Conservation (phyloP, 2,329 filamentous ascomycete genomes). For the Cercospora beticola region DNA sequence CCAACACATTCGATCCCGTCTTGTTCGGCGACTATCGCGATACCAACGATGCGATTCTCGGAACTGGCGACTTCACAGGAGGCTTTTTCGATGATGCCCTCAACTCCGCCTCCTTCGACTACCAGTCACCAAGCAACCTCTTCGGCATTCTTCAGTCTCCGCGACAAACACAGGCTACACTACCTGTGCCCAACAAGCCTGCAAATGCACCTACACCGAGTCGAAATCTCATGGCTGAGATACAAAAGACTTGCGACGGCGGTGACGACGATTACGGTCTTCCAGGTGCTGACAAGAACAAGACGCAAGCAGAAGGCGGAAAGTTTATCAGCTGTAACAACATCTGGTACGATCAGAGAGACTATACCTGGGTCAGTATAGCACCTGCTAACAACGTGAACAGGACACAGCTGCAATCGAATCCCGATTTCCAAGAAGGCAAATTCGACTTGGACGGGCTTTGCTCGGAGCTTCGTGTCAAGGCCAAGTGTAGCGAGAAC, state of each 20-base stretch:
- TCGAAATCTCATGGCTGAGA: constrained; percentile 68
- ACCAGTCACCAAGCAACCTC: constrained; percentile 74
- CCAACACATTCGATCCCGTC: constrained; percentile 83
- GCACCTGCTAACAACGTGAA: background rate
- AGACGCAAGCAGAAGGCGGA: constrained; percentile 36
- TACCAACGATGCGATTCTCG: constrained; percentile 75
- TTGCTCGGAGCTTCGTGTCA: constrained; percentile 89
- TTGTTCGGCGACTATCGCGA: constrained; percentile 92
- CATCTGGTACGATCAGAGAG: constrained; percentile 63
- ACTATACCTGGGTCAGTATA: background rate
- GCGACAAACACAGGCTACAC: constrained; percentile 30
- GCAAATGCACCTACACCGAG: constrained; percentile 31
- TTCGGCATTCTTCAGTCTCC: constrained; percentile 51
- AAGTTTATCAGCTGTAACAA: constrained; percentile 81
- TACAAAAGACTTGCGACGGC: constrained; percentile 71
- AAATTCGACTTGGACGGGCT: constrained; percentile 92
- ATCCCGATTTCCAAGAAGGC: constrained; percentile 82
- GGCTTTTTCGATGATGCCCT: constrained; percentile 71
- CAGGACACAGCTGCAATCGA: constrained; percentile 75
- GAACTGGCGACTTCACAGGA: constrained; percentile 66
- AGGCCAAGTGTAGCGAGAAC: constrained; percentile 89
- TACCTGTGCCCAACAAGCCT: constrained; percentile 16
- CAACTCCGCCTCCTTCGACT: constrained; percentile 54
- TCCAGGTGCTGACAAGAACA: constrained; percentile 19
- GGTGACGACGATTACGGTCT: constrained; percentile 62